Conservation (phyloP, 2,329 filamentous ascomycete genomes). For the Aspergillus glaucus region DNA sequence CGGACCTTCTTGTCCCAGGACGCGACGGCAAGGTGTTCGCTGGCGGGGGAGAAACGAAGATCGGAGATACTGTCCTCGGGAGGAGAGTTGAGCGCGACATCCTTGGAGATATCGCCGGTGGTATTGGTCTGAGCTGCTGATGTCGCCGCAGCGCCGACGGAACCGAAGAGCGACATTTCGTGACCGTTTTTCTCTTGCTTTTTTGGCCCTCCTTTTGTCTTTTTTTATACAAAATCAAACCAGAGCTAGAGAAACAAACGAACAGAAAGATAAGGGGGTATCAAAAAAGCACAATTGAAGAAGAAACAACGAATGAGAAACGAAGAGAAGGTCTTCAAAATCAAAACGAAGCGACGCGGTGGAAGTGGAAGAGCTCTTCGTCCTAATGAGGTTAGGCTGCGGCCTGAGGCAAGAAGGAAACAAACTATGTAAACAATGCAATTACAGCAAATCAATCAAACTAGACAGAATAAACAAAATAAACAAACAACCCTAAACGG, state of each 20-base stretch:
- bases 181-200: slow-evolving; percentile 12
- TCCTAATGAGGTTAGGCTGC: background rate
- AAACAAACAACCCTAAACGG: background rate
- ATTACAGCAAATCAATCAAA: background rate
- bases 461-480: background rate
- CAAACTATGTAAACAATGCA: background rate
- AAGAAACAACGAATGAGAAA: background rate
- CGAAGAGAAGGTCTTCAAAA: background rate
- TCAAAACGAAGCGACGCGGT: background rate
- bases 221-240: background rate
- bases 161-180: slow-evolving; percentile 48
- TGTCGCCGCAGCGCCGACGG: slow-evolving; percentile 44
- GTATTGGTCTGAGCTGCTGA: slow-evolving; percentile 57
- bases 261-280: background rate
- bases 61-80: slow-evolving; percentile 88
- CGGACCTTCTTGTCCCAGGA: slow-evolving; percentile 98
- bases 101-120: slow-evolving; percentile 83
- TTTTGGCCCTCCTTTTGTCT: background rate
- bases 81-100: slow-evolving; percentile 69
- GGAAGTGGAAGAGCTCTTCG: background rate
- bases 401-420: background rate
- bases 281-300: slow-evolving; percentile 1
- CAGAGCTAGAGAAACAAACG: background rate
- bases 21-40: slow-evolving; percentile 77
- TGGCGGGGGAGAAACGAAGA: slow-evolving; percentile 69